Evolutionary conservation across 306 rosid species (phyloP).

Genomic region (Sesbania bispinosa): DNA sequence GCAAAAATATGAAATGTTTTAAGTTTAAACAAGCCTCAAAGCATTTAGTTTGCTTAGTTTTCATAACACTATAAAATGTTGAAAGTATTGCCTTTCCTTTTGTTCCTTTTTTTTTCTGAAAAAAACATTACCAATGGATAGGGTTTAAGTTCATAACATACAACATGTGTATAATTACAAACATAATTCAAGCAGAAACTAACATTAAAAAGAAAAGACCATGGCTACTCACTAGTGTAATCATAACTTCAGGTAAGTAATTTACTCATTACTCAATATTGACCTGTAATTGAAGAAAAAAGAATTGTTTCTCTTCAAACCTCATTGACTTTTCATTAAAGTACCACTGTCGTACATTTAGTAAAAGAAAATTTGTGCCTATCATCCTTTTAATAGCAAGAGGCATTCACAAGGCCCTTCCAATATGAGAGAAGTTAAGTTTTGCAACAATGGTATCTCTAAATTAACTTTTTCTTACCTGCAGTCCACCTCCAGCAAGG

Average conservation of each 20-base stretch:
- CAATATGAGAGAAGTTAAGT: neutral
- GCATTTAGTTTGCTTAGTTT: neutral
- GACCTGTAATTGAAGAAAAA: neutral
- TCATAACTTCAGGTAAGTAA: neutral
- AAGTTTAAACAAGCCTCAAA: neutral
- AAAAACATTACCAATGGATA: neutral
- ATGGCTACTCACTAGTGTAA: neutral
- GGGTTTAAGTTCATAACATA: too few species aligned
- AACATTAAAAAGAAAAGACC: neutral
- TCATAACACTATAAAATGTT: neutral
- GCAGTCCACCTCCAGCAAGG: slow-evolving; percentile 85
- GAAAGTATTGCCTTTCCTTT: neutral
- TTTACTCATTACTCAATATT: neutral
- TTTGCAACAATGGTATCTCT: neutral
- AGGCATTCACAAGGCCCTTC: slow-evolving; percentile 10
- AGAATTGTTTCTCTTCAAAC: neutral
- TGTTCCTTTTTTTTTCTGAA: neutral
- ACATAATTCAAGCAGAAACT: slow-evolving; percentile 5
- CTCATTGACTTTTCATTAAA: neutral
- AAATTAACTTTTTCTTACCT: slow-evolving; percentile 40
- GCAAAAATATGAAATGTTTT: neutral
- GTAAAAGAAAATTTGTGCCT: neutral
- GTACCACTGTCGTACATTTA: neutral
- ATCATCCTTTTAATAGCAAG: slow-evolving; percentile 10
- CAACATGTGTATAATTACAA: neutral